A percentile compares a stretch with the other conserved stretches of the same genome.
Conservation (phyloP, 495 filamentous ascomycete species). For the Hyphodiscus hymeniophilus region DNA sequence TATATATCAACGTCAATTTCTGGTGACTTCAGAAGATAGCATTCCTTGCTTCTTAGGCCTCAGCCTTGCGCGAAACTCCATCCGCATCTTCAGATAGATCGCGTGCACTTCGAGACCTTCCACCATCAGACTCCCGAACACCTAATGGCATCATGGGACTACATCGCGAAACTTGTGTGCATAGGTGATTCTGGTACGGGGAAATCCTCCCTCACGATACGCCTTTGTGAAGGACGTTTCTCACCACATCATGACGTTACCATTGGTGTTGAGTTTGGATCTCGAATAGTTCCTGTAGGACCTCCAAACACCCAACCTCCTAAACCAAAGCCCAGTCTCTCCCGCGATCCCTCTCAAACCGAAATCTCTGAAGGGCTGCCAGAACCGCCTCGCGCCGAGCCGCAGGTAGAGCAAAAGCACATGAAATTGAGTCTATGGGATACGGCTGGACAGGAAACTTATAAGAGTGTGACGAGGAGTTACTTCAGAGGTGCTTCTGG, state of each 20-base stretch:
- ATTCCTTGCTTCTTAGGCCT: background rate
- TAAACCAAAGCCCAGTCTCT: conserved; percentile 18
- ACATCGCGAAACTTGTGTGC: conserved; percentile 96
- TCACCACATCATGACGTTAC: conserved; percentile 90
- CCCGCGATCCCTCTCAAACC: conserved; percentile 18
- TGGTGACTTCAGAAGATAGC: too few species aligned
- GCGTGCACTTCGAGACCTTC: conserved; percentile 7
- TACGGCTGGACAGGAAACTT: conserved; percentile 94
- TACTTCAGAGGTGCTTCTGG: conserved; percentile 94
- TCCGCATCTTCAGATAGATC: background rate
- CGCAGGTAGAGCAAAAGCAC: conserved; percentile 49
- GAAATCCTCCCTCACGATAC: conserved; percentile 84
- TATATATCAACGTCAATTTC: too few species aligned
- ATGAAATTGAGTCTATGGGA: conserved; percentile 83
- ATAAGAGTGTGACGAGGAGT: conserved; percentile 87
- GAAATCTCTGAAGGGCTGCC: conserved; percentile 30
- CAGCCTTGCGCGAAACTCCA: background rate
- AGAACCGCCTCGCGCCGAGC: conserved; percentile 24
- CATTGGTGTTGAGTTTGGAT: conserved; percentile 96
- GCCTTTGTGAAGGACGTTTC: conserved; percentile 95
- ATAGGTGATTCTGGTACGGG: conserved; percentile 93
- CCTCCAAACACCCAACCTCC: conserved; percentile 49
- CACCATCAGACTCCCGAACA: background rate
- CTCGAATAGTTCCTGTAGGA: conserved; percentile 84
- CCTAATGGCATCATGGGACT: conserved; percentile 66